Conservation (phyloP, 78 protist species). For the Speleostelium caveatum region DNA sequence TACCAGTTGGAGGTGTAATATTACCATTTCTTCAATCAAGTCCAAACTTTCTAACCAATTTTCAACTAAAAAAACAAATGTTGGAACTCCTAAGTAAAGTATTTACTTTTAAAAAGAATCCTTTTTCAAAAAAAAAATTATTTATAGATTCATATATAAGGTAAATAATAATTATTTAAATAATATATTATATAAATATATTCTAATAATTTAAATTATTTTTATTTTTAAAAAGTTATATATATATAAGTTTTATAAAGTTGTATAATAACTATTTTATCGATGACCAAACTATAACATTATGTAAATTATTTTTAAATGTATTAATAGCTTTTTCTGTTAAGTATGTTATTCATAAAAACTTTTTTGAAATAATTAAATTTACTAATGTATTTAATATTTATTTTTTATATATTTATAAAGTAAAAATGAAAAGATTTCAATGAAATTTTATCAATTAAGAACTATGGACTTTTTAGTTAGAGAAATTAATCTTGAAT, state of each 20-base stretch:
- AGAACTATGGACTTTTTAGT: constrained; percentile 84
- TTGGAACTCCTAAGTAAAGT: constrained; percentile 31
- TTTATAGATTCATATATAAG: constrained; percentile 82
- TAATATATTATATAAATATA: background rate
- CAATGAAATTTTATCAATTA: constrained; percentile 83
- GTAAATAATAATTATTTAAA: constrained; percentile 20
- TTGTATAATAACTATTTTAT: constrained; percentile 70
- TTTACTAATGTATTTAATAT: background rate
- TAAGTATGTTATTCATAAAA: constrained; percentile 71
- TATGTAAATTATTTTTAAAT: constrained; percentile 71
- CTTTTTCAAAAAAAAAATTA: constrained; percentile 65
- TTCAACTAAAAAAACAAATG: constrained; percentile 55
- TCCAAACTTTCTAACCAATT: background rate
- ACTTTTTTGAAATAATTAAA: background rate
- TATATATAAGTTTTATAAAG: constrained; percentile 79
- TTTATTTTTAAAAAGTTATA: constrained; percentile 29
- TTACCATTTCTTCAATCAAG: constrained; percentile 54
- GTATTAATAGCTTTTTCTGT: constrained; percentile 73
- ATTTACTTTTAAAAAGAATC: constrained; percentile 54
- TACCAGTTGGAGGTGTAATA: constrained; percentile 54
- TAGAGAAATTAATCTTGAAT: constrained; percentile 82
- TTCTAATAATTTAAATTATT: background rate
- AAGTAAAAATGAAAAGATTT: constrained; percentile 75
- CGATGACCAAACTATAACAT: constrained; percentile 65
- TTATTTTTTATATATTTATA: background rate